phyloP scores from a whole-genome alignment of 768 basidiomycete genomes.

The Mycena pura region DNA sequence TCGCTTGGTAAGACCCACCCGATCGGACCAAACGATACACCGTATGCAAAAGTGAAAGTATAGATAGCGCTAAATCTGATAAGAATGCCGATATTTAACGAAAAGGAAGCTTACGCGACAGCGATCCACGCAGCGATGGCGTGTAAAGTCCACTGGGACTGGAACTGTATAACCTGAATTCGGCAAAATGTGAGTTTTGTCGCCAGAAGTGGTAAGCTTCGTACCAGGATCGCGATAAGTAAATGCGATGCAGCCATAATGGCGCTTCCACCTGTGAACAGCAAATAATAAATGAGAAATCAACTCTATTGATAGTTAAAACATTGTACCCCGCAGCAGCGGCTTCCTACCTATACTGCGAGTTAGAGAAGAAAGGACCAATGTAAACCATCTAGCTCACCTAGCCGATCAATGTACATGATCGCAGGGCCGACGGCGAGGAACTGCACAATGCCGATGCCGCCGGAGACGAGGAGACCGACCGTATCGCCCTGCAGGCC shows the following conservation, averaged over 20 bases:
- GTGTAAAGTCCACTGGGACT: constrained; percentile 65
- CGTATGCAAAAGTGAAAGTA: constrained; percentile 78
- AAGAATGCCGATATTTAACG: not conserved
- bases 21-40: constrained; percentile 78
- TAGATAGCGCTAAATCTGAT: constrained; percentile 62
- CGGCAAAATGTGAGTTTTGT: not conserved
- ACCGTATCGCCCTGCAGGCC: constrained; percentile 66
- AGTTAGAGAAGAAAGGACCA: not conserved
- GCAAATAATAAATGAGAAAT: not conserved
- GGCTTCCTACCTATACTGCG: constrained; percentile 62
- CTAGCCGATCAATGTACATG: constrained; percentile 68
- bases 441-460: constrained; percentile 81
- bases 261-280: constrained; percentile 57
- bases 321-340: constrained; percentile 54
- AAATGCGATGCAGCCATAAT: constrained; percentile 72
- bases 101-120: constrained; percentile 60
- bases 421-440: constrained; percentile 79
- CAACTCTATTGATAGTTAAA: not conserved
- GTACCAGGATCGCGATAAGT: constrained; percentile 67
- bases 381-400: constrained; percentile 38
- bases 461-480: constrained; percentile 74
- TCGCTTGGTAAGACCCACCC: constrained; percentile 87
- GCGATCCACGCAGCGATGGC: constrained; percentile 67
- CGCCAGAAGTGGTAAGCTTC: constrained; percentile 3
- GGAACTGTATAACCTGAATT: constrained; percentile 53